phyloP scores from a whole-genome alignment of 331 rosid species.

The Saraca asoca region DNA sequence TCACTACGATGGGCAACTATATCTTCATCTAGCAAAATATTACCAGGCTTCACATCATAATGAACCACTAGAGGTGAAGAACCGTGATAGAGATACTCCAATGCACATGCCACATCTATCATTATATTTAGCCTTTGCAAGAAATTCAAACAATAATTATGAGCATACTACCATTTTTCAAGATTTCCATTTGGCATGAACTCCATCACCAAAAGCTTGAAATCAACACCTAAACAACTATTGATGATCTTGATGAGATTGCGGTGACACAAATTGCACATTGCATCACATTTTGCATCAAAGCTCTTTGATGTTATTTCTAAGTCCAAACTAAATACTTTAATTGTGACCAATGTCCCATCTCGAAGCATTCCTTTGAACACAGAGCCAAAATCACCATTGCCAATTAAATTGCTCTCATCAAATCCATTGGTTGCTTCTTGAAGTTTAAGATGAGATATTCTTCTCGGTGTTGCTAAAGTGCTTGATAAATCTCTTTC shows the following conservation, averaged over 20 bases:
- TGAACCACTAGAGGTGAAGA: neutral
- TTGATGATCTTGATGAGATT: slow-evolving; percentile 17
- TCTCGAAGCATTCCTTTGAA: slow-evolving; percentile 25
- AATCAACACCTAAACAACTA: slow-evolving; percentile 10
- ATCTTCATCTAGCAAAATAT: slow-evolving; percentile 1
- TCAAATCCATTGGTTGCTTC: slow-evolving; percentile 31
- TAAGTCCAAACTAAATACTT: slow-evolving; percentile 27
- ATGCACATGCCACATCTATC: slow-evolving; percentile 1
- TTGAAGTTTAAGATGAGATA: slow-evolving; percentile 20
- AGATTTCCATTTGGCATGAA: slow-evolving; percentile 33
- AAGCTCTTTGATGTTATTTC: neutral
- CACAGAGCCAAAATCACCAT: slow-evolving; percentile 28
- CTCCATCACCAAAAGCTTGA: neutral
- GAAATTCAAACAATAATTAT: neutral
- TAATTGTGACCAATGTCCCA: slow-evolving; percentile 24
- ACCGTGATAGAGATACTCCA: slow-evolving; percentile 23
- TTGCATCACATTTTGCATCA: slow-evolving; percentile 1
- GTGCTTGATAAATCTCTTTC: neutral
- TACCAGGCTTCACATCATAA: neutral
- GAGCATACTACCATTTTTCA: slow-evolving; percentile 11
- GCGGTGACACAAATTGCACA: slow-evolving; percentile 6
- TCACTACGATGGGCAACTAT: slow-evolving; percentile 25
- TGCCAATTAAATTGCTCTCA: slow-evolving; percentile 26
- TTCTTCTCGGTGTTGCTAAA: slow-evolving; percentile 6
- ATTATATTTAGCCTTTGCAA: slow-evolving; percentile 5